These are phyloP conservation scores for Colletotrichum spaethianum DNA, from an alignment of 2,329 filamentous ascomycete species.

Conservation along the genomic window DNA sequence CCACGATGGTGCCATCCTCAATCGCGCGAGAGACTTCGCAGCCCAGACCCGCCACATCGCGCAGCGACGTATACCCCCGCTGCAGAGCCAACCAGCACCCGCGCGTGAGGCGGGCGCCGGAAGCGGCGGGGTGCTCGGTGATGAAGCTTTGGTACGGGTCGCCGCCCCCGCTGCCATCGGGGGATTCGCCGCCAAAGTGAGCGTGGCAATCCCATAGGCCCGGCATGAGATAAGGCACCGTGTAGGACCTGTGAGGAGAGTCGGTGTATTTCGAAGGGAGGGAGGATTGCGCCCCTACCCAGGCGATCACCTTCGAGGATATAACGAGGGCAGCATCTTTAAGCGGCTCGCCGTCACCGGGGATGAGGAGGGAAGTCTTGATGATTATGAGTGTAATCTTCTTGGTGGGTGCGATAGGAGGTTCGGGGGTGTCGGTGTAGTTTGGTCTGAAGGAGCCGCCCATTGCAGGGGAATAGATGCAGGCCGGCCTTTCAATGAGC, in stretches of 20 bases:
- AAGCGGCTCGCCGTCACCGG: constrained; percentile 59
- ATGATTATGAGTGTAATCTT: constrained; percentile 47
- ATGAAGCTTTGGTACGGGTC: constrained; percentile 42
- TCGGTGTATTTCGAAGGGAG: constrained; percentile 50
- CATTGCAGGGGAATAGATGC: constrained; percentile 49
- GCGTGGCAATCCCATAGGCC: constrained; percentile 69
- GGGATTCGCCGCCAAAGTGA: constrained; percentile 58
- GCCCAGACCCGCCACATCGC: constrained; percentile 57
- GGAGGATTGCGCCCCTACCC: constrained; percentile 52
- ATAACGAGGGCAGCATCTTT: constrained; percentile 57
- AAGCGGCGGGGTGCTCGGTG: constrained; percentile 47
- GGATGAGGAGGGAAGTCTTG: constrained; percentile 59
- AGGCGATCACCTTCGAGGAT: constrained; percentile 54
- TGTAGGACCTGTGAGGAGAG: constrained; percentile 46
- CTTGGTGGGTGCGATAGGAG: constrained; percentile 31
- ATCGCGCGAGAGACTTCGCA: constrained; percentile 41
- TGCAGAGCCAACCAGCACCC: constrained; percentile 58
- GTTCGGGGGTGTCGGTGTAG: neutral
- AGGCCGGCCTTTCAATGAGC: constrained; percentile 14
- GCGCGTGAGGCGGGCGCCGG: constrained; percentile 58
- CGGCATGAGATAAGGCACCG: constrained; percentile 63
- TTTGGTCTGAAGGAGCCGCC: constrained; percentile 46
- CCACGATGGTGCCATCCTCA: constrained; percentile 56
- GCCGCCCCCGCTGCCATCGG: constrained; percentile 43
- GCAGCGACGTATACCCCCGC: constrained; percentile 65